phyloP scores from a whole-genome alignment of 169 alveolate genomes.

The Babesia ovis region DNA sequence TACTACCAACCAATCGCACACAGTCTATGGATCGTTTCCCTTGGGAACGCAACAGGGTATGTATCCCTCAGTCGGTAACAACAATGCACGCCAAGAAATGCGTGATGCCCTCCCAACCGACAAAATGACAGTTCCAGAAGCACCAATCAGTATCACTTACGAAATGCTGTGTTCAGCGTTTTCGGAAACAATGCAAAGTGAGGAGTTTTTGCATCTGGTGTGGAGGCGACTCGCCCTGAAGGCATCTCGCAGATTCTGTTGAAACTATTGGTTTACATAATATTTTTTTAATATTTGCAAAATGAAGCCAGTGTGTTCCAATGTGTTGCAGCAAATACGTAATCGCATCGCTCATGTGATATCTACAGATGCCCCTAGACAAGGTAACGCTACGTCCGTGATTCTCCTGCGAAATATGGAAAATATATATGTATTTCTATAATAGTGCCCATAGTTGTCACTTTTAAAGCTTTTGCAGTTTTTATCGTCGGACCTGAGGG shows the following conservation, averaged over 20 bases:
- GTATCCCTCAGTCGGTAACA: not conserved
- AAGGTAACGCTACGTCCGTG: slow-evolving; percentile 18
- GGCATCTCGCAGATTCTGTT: not conserved
- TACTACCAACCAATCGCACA: not conserved
- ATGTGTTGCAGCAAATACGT: not conserved
- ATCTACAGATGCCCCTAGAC: slow-evolving; percentile 2
- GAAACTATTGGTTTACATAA: not conserved
- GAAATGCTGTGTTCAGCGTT: slow-evolving; percentile 38
- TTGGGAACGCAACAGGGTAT: not conserved
- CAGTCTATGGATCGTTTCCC: not conserved
- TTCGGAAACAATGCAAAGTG: slow-evolving; percentile 41
- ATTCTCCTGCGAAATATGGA: no score
- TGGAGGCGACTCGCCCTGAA: slow-evolving; percentile 34
- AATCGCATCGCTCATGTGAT: slow-evolving; percentile 9
- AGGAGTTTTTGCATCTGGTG: slow-evolving; percentile 35
- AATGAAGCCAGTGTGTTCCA: slow-evolving; percentile 5
- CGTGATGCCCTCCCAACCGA: not conserved
- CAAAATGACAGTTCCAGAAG: not conserved
- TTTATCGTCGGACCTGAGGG: slow-evolving; percentile 64
- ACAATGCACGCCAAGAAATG: not conserved
- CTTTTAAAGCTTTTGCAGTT: slow-evolving; percentile 12
- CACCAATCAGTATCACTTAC: slow-evolving; percentile 29
- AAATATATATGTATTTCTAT: no score
- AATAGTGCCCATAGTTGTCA: no score
- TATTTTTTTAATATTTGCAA: not conserved